Evolutionary conservation across 805 yeast genomes (phyloP).

Genomic region (Nakazawaea pomicola): DNA sequence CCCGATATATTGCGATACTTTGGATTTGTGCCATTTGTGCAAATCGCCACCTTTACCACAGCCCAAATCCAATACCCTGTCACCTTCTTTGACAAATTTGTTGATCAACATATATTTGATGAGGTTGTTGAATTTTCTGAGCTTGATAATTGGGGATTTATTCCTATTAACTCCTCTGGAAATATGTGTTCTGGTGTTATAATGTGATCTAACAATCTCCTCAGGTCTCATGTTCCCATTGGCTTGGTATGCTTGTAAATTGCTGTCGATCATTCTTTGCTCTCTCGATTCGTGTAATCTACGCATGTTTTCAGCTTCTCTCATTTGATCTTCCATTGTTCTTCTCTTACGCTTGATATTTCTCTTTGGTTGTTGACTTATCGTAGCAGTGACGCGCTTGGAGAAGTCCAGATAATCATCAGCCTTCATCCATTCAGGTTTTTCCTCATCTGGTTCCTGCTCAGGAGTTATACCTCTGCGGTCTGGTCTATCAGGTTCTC

Average conservation of each 20-base stretch:
- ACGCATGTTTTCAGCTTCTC: slow-evolving; percentile 22
- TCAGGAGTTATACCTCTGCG: neutral
- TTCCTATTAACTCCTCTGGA: slow-evolving; percentile 60
- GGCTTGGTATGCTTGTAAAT: slow-evolving; percentile 12
- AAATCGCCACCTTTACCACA: slow-evolving; percentile 99
- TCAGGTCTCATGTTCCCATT: slow-evolving; percentile 37
- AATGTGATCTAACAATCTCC: slow-evolving; percentile 73
- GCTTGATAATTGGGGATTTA: slow-evolving; percentile 76
- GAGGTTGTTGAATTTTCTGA: slow-evolving; percentile 87
- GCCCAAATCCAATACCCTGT: slow-evolving; percentile 76
- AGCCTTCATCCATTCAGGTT: slow-evolving; percentile 31
- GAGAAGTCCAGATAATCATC: slow-evolving; percentile 20
- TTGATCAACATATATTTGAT: slow-evolving; percentile 82
- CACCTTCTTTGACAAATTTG: slow-evolving; percentile 51
- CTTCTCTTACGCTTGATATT: slow-evolving; percentile 26
- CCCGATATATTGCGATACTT: slow-evolving; percentile 76
- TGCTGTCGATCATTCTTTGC: slow-evolving; percentile 17
- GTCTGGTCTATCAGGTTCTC: neutral
- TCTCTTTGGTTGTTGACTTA: slow-evolving; percentile 2
- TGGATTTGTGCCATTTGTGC: slow-evolving; percentile 77
- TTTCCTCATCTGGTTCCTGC: slow-evolving; percentile 11
- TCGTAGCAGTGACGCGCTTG: slow-evolving; percentile 12
- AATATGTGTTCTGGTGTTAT: slow-evolving; percentile 75
- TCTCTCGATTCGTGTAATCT: slow-evolving; percentile 27
- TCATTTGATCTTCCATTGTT: slow-evolving; percentile 17